A percentile compares a stretch with the other conserved stretches of the same genome.
Evolutionary conservation across 2,329 filamentous ascomycete species (phyloP).

Genomic region (Apiospora saccharicola): DNA sequence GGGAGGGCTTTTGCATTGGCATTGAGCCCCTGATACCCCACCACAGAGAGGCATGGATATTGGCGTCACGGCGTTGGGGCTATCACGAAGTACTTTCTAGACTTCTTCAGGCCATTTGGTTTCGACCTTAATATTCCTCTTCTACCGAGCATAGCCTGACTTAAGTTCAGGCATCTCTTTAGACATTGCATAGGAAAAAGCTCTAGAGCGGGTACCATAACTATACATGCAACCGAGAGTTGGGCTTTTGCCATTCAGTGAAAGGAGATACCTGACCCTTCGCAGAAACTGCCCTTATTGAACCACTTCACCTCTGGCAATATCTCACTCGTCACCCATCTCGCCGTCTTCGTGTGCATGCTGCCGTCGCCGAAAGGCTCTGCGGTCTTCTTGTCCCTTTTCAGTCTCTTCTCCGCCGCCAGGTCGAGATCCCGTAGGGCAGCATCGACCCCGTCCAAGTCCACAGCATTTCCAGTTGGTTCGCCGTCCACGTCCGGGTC

Average conservation of each 20-base stretch:
- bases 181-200: background rate
- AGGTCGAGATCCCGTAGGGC: slow-evolving; percentile 27
- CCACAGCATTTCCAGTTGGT: slow-evolving; percentile 25
- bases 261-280: slow-evolving; percentile 50
- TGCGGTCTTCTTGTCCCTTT: slow-evolving; percentile 53
- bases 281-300: slow-evolving; percentile 57
- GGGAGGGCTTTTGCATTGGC: background rate
- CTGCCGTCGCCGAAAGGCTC: slow-evolving; percentile 65
- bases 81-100: background rate
- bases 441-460: slow-evolving; percentile 22
- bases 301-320: slow-evolving; percentile 58
- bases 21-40: background rate
- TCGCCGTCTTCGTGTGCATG: slow-evolving; percentile 64
- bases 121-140: background rate
- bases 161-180: background rate
- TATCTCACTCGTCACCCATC: slow-evolving; percentile 64
- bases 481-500: slow-evolving; percentile 31
- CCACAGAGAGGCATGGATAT: background rate
- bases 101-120: background rate
- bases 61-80: background rate
- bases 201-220: background rate
- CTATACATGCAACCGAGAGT: background rate
- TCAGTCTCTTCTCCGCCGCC: slow-evolving; percentile 34
- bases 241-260: background rate
- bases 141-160: background rate